Percentiles rank a stretch among this genome's conserved stretches.
These are phyloP conservation scores for Calocybe gangraenosa DNA, from an alignment of 768 basidiomycete genomes.

Conservation along the genomic window DNA sequence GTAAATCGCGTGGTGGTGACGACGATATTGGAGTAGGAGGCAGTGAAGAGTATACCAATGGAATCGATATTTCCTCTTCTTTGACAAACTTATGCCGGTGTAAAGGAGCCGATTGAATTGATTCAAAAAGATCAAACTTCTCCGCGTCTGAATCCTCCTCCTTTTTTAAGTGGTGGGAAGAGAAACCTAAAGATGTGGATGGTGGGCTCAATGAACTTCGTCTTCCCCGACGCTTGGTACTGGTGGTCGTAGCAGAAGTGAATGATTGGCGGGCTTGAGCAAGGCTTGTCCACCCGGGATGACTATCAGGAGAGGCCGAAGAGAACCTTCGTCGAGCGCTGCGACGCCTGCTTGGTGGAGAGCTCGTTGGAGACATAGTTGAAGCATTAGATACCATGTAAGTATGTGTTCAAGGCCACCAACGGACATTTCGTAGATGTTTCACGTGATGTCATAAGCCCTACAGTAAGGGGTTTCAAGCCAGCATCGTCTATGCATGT, in stretches of 20 bases:
- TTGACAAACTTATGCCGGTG: slow-evolving; percentile 17
- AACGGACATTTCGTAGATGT: too few species aligned
- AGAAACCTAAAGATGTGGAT: slow-evolving; percentile 15
- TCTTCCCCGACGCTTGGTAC: slow-evolving; percentile 16
- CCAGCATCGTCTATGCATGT: slow-evolving; percentile 14
- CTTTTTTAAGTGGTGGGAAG: slow-evolving; percentile 18
- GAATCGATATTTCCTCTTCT: slow-evolving; percentile 23
- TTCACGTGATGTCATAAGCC: too few species aligned
- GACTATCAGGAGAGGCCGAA: slow-evolving; percentile 19
- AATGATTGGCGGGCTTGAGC: slow-evolving; percentile 19
- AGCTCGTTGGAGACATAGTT: slow-evolving; percentile 14
- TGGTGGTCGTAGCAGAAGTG: slow-evolving; percentile 20
- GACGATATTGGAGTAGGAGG: slow-evolving; percentile 67
- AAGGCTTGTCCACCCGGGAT: slow-evolving; percentile 15
- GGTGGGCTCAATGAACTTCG: slow-evolving; percentile 26
- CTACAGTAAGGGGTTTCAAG: too few species aligned
- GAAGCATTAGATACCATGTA: not conserved
- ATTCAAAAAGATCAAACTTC: slow-evolving; percentile 16
- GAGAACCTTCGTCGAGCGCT: slow-evolving; percentile 31
- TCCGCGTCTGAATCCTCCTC: slow-evolving; percentile 28
- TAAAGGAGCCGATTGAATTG: slow-evolving; percentile 13
- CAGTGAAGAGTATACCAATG: slow-evolving; percentile 65
- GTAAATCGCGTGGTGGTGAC: slow-evolving; percentile 34
- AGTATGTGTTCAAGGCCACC: too few species aligned
- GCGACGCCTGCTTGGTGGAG: slow-evolving; percentile 22